Evolutionary conservation across 2,329 filamentous ascomycete genomes (phyloP).

Genomic region (Arthroderma sp.): DNA sequence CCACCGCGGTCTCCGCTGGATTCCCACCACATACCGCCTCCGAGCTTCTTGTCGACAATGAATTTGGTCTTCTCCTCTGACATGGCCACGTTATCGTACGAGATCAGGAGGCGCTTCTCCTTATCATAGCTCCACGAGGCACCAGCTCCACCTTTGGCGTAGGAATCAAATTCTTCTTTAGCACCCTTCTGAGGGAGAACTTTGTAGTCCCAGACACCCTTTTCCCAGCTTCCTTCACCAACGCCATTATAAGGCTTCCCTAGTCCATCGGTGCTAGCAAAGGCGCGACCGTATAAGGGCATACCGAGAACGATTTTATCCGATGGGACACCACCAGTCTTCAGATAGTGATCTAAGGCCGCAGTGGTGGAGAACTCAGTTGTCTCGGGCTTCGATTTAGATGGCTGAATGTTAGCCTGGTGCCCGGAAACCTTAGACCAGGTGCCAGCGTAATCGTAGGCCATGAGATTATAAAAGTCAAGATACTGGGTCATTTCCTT

Average conservation of each 20-base stretch:
- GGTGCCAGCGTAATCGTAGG: slow-evolving; percentile 72
- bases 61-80: slow-evolving; percentile 58
- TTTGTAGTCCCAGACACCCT: slow-evolving; percentile 82
- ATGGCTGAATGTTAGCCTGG: slow-evolving; percentile 64
- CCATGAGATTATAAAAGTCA: slow-evolving; percentile 53
- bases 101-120: slow-evolving; percentile 52
- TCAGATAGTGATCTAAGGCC: slow-evolving; percentile 58
- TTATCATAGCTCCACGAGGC: slow-evolving; percentile 70
- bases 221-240: slow-evolving; percentile 72
- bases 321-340: slow-evolving; percentile 44
- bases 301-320: slow-evolving; percentile 80
- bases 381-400: slow-evolving; percentile 41
- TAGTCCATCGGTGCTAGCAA: slow-evolving; percentile 63
- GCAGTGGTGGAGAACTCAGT: slow-evolving; percentile 67
- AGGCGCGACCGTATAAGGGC: slow-evolving; percentile 87
- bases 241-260: slow-evolving; percentile 59
- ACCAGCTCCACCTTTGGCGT: slow-evolving; percentile 31
- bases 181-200: slow-evolving; percentile 58
- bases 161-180: slow-evolving; percentile 47
- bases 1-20: slow-evolving; percentile 62
- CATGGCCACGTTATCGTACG: slow-evolving; percentile 52
- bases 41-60: slow-evolving; percentile 52
- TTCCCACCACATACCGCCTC: slow-evolving; percentile 97
- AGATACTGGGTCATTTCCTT: slow-evolving; percentile 34
- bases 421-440: slow-evolving; percentile 66